Base-by-base conservation (phyloP, 2,329 filamentous ascomycete genomes). In the Colletotrichum liriopes region DNA sequence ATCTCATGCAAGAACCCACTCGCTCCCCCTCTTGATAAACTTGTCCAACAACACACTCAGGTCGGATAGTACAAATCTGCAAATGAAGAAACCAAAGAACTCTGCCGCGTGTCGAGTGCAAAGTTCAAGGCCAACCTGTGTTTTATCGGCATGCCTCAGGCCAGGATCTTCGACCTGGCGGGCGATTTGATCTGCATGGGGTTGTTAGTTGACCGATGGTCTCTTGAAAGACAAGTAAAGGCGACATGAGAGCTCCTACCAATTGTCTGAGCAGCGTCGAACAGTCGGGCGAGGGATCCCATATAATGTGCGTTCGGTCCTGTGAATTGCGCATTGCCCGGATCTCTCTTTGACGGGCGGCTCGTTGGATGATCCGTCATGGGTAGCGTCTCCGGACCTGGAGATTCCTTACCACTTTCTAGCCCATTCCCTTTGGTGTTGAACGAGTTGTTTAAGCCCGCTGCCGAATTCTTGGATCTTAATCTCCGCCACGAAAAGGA, bases 41-140 rank as follows among this genome's bases (percentile, higher is more conserved):
- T 98, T 99, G 82, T 99, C 96, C 76, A 99, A 86, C 85, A 99
- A 87, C 79, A 96, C 82, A 49, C 91, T 89, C 73, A 99, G 84
- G 81, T 99, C 96, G 5, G 91, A 88, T 73, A 99, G 86, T n/a
- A 95, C 95, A 80, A 99, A 99, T 23, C 96, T 93, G 82, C 96
- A 98, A 37, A 99, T 89, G 81, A 96, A 98, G 82, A 99, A 98
- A 20, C 93, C 95, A 81, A 99, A 99, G 83, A 99, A 99, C 82
- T 99, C 96, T 43, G 96, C 94, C 9, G 96, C 96, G 81, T 98
- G 96, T 51, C 96, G 91, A 45, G 95, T 95, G 80, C 94, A 96
- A 51, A 99, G 89, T 83, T 99, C 96, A 43, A 99, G 89, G 12
- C 96, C 96, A 65, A 99, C 95, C 79, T 98, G 95, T 11, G 96